These are phyloP conservation scores for Aspergillus fischeri DNA, from an alignment of 2,329 filamentous ascomycete genomes.

Conservation along the genomic window DNA sequence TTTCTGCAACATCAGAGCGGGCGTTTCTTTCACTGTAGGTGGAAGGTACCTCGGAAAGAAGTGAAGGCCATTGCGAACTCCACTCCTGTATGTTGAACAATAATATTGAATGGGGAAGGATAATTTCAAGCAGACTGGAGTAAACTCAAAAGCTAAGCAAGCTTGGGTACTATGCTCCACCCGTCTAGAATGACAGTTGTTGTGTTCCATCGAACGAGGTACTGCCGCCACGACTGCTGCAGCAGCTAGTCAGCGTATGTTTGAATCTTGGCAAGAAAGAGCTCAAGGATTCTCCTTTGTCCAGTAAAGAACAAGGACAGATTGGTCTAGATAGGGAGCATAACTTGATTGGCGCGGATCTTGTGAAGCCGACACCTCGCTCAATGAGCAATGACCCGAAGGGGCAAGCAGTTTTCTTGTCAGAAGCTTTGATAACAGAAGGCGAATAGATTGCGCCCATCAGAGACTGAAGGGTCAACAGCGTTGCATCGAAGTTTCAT, in stretches of 20 bases:
- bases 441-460: neutral
- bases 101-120: neutral
- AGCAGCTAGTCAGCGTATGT: neutral
- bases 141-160: neutral
- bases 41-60: neutral
- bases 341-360: neutral
- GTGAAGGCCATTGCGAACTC: no score
- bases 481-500: slow-evolving; percentile 11
- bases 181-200: neutral
- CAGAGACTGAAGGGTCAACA: neutral
- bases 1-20: neutral
- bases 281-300: neutral
- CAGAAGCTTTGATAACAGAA: neutral
- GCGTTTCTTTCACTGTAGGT: neutral
- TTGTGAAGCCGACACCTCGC: neutral
- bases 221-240: neutral
- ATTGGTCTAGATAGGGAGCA: neutral
- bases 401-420: neutral
- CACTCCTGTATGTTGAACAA: neutral
- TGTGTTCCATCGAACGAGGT: neutral
- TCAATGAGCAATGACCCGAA: neutral
- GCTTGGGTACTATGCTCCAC: neutral
- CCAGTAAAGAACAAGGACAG: neutral
- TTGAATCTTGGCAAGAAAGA: neutral
- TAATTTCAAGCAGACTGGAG: neutral